Evolutionary conservation across 805 yeast species (phyloP).

Genomic region (Sugiyamaella chiloensis): DNA sequence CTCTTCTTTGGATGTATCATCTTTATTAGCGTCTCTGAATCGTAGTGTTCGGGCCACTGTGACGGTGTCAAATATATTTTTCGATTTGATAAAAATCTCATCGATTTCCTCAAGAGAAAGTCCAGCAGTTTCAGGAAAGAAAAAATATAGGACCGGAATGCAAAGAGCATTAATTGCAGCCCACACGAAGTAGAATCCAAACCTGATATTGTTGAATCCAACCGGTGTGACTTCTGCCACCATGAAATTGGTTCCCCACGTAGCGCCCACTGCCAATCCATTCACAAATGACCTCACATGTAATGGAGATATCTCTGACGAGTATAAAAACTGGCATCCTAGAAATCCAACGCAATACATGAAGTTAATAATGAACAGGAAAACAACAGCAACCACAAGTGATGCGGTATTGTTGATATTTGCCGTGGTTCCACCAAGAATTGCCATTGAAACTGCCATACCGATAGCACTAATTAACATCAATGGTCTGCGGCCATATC

Average conservation of each 20-base stretch:
- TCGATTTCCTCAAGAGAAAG: constrained; percentile 74
- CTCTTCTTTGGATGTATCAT: neutral
- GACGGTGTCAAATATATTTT: constrained; percentile 9
- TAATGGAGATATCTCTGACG: constrained; percentile 26
- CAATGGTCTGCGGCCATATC: constrained; percentile 62
- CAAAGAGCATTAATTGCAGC: constrained; percentile 58
- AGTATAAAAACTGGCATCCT: constrained; percentile 26
- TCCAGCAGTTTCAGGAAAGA: constrained; percentile 76
- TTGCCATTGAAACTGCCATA: constrained; percentile 32
- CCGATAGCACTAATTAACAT: constrained; percentile 50
- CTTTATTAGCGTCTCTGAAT: neutral
- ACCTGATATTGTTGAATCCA: constrained; percentile 41
- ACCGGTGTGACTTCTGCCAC: constrained; percentile 68
- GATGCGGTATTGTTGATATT: constrained; percentile 11
- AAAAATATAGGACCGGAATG: constrained; percentile 60
- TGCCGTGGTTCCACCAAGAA: neutral
- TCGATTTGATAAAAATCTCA: constrained; percentile 25
- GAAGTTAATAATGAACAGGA: constrained; percentile 22
- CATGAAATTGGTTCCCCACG: constrained; percentile 63
- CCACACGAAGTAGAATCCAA: constrained; percentile 70
- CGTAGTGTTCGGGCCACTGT: neutral
- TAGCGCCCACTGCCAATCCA: constrained; percentile 59
- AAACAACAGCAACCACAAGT: constrained; percentile 26
- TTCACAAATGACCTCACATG: constrained; percentile 39
- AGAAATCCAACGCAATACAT: constrained; percentile 24